Percentiles rank a stretch among this genome's conserved stretches.
Evolutionary conservation across 306 rosid species (phyloP).

Genomic region (Trifolium pratense): DNA sequence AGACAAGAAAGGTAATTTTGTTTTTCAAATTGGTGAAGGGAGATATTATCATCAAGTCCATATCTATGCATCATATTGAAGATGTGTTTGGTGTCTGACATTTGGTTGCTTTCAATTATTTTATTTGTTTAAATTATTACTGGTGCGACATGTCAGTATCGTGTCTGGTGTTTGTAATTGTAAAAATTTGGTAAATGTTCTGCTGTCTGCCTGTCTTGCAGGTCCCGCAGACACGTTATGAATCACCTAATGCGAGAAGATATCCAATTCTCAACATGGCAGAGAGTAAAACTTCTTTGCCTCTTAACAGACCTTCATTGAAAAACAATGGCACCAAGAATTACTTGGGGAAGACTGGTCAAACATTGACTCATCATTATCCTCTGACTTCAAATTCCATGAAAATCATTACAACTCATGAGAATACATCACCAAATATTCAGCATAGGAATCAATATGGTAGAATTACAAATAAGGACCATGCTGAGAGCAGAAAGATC

Average conservation of each 20-base stretch:
- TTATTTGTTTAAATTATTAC: background rate
- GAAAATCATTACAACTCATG: conserved; percentile 48
- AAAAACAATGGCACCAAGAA: conserved; percentile 55
- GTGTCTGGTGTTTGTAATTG: background rate
- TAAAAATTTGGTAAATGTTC: background rate
- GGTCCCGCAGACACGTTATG: conserved; percentile 53
- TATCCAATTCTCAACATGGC: conserved; percentile 43
- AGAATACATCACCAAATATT: conserved; percentile 86
- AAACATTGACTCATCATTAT: conserved; percentile 41
- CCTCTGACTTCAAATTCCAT: conserved; percentile 55
- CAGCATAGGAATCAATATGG: conserved; percentile 45
- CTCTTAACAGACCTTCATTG: conserved; percentile 49
- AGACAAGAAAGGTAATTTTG: conserved; percentile 51
- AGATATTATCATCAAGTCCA: background rate
- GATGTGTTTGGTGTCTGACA: background rate
- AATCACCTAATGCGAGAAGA: conserved; percentile 55
- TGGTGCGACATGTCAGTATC: background rate
- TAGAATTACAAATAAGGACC: conserved; percentile 24
- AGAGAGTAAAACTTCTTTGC: conserved; percentile 49
- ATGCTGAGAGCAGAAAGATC: conserved; percentile 31
- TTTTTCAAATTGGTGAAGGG: background rate
- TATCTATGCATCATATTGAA: background rate
- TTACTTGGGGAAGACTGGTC: conserved; percentile 50
- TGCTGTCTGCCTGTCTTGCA: conserved; percentile 32
- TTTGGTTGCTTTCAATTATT: background rate